Base-by-base conservation (phyloP, 805 yeast species). In the Barnettozyma vustinii region DNA sequence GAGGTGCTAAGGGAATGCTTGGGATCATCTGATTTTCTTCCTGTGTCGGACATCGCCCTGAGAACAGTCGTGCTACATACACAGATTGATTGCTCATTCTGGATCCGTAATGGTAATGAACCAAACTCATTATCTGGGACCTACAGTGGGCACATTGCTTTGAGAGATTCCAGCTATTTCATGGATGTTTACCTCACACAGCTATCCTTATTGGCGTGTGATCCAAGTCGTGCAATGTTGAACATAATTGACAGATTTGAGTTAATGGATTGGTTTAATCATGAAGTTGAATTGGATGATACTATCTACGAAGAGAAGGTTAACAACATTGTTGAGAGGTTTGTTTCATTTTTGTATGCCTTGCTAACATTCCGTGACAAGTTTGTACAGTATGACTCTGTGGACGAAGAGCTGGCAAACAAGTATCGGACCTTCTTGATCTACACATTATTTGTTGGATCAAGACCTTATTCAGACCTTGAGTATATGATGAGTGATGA, bases 161-260 rank as follows among this genome's bases (percentile, higher is more conserved):
- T 73, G 2, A 76, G 75, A 49, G 54, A 68, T 23, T 67, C 87
- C 18, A 70, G 90, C 26, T 90, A 78, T 58, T 69, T 81, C 47
- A 74, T 91, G 52, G 99, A 94, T 59, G 68, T 94, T 23, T 85
- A 81, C 60, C 63, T 89, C 51, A 73, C 77, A 4, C 99, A 94
- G 58, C 52, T 73, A 6, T 70, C 77, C 42, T 69, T 85, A 20
- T 76, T 82, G 42, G 74, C 77, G 44, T 54, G 64, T 67, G 52
- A 69, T 80, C 37, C 73, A 73, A 53, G 76, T 71, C 53, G 74
- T 83, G 54, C 87, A 80, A 85, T 79, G 66, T 37, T 68, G 78
- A 57, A 65, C 52, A 30, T 71, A 62, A 46, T 84, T 72, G 84
- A 67, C 47, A 71, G 87, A 54, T 85, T 84, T 79, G 87, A 77